Conservation (phyloP, 2,329 filamentous ascomycete species). For the Sporothrix mexicana region DNA sequence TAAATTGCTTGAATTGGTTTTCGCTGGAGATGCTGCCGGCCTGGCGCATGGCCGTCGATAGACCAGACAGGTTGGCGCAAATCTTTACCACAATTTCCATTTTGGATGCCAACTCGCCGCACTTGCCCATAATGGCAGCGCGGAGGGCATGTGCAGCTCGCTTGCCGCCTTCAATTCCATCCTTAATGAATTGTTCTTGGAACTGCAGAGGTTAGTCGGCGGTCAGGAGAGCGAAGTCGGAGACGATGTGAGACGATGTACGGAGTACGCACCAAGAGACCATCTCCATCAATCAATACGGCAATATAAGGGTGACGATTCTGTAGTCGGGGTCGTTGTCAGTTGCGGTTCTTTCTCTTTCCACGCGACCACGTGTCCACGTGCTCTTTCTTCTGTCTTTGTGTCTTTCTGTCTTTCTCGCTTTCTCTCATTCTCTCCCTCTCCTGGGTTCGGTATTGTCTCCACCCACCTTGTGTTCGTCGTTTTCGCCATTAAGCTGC, state of each 20-base stretch:
- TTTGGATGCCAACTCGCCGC: slow-evolving; percentile 55
- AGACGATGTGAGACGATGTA: background rate
- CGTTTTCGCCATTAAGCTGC: slow-evolving; percentile 48
- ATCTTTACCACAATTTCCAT: slow-evolving; percentile 63
- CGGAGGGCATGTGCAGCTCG: slow-evolving; percentile 58
- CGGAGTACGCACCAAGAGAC: slow-evolving; percentile 56
- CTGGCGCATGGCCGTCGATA: slow-evolving; percentile 57
- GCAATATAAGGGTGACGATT: slow-evolving; percentile 64
- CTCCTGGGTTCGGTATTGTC: no score
- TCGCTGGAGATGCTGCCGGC: slow-evolving; percentile 54
- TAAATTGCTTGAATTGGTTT: slow-evolving; percentile 61
- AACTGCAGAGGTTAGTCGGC: slow-evolving; percentile 53
- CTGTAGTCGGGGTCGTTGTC: slow-evolving; percentile 42
- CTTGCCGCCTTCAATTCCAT: slow-evolving; percentile 62
- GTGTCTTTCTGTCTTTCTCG: background rate
- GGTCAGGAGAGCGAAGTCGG: background rate
- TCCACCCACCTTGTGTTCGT: slow-evolving; percentile 52
- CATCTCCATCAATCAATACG: slow-evolving; percentile 68
- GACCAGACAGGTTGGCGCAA: slow-evolving; percentile 59
- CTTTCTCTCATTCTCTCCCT: no score
- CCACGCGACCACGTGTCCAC: no score
- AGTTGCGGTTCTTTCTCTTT: no score
- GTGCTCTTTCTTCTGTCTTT: slow-evolving; percentile 1
- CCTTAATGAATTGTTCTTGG: slow-evolving; percentile 58
- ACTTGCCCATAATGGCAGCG: slow-evolving; percentile 55